Percentiles rank a stretch among this genome's conserved stretches.
These are phyloP conservation scores for Prunella vulgaris DNA, from an alignment of 257 asterid genomes.

Conservation along the genomic window DNA sequence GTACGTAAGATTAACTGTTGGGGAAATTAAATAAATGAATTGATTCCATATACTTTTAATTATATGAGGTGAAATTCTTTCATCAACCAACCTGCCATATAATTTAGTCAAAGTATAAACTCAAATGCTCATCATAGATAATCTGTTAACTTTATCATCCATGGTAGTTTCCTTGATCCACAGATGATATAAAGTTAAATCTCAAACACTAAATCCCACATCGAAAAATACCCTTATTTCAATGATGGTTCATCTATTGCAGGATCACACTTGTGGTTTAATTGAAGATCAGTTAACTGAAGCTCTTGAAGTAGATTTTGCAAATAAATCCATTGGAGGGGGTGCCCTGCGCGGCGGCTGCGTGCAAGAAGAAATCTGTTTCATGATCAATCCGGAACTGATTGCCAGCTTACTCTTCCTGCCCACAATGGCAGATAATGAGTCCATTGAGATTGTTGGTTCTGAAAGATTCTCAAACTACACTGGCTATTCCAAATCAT, in stretches of 20 bases:
- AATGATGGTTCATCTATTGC: slow-evolving; percentile 7
- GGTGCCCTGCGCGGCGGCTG: slow-evolving; percentile 86
- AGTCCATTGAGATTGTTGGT: slow-evolving; percentile 87
- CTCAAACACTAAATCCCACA: too few relatives aligned
- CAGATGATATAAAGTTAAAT: background rate
- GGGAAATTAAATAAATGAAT: too few relatives aligned
- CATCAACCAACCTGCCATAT: slow-evolving; percentile 16
- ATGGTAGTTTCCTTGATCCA: slow-evolving; percentile 7
- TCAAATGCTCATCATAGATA: background rate
- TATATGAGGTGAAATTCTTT: too few relatives aligned
- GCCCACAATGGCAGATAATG: slow-evolving; percentile 77
- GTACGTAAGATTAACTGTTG: too few relatives aligned
- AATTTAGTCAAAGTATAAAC: background rate
- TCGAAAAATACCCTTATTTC: background rate
- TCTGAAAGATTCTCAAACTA: slow-evolving; percentile 85
- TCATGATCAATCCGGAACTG: slow-evolving; percentile 92
- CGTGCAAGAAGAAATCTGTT: slow-evolving; percentile 95
- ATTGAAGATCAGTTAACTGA: slow-evolving; percentile 70
- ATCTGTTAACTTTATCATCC: background rate
- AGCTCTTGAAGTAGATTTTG: slow-evolving; percentile 89
- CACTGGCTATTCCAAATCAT: slow-evolving; percentile 84
- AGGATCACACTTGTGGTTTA: slow-evolving; percentile 60
- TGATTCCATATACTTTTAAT: too few relatives aligned
- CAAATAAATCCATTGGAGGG: slow-evolving; percentile 83
- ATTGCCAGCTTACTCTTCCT: slow-evolving; percentile 69